phyloP scores from a whole-genome alignment of 1,139 yeast genomes.

The Taiozyma sp. region DNA sequence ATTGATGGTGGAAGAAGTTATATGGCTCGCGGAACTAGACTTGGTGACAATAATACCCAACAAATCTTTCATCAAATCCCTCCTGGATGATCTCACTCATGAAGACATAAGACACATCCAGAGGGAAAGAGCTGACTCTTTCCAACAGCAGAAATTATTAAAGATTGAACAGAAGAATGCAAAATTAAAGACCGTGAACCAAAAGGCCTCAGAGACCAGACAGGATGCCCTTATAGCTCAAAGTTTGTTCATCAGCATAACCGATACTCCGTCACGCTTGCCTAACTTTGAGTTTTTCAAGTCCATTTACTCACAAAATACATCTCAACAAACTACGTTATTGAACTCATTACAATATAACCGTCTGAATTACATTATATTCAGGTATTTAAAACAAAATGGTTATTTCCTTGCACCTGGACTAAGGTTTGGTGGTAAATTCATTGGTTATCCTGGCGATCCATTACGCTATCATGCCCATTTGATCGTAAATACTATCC shows the following conservation, averaged over 20 bases:
- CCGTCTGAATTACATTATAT: conserved; percentile 26
- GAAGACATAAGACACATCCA: conserved; percentile 17
- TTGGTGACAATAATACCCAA: conserved; percentile 34
- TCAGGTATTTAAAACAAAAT: conserved; percentile 36
- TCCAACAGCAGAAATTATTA: conserved; percentile 10
- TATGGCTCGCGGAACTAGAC: conserved; percentile 51
- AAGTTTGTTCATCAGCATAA: conserved; percentile 12
- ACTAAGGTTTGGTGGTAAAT: conserved; percentile 83
- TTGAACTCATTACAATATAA: conserved; percentile 1
- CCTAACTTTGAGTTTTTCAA: conserved; percentile 14
- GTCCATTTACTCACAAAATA: conserved; percentile 4
- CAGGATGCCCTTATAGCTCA: conserved; percentile 11
- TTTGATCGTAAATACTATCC: conserved; percentile 54
- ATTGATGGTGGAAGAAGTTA: conserved; percentile 65
- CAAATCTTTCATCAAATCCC: conserved; percentile 12
- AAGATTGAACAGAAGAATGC: conserved; percentile 10
- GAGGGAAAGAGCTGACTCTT: conserved; percentile 6
- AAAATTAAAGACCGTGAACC: not conserved
- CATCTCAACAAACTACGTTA: conserved; percentile 1
- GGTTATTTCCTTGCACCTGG: conserved; percentile 75
- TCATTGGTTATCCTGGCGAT: conserved; percentile 91
- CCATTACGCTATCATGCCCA: conserved; percentile 90
- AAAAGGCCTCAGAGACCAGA: not conserved
- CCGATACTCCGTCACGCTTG: conserved; percentile 12
- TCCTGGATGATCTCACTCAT: conserved; percentile 10